Conservation (phyloP, 345 rosid species). For the Corchorus capsularis region DNA sequence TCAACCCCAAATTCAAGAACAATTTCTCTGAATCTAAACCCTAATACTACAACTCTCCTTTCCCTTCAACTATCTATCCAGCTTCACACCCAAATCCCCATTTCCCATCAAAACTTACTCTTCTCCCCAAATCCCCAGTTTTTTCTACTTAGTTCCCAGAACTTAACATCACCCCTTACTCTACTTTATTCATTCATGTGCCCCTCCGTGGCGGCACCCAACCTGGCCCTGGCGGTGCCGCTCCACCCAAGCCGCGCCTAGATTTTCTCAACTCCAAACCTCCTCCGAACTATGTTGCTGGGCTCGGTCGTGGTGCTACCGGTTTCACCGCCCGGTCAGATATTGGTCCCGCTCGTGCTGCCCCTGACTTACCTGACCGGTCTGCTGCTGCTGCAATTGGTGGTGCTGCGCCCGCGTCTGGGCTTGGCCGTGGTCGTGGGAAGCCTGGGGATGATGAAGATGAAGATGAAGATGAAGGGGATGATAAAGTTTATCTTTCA, state of each 20-base stretch:
- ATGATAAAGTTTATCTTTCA: conserved; percentile 45
- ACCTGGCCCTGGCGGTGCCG: conserved; percentile 28
- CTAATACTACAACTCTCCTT: conserved; percentile 53
- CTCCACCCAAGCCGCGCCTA: conserved; percentile 70
- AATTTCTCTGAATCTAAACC: conserved; percentile 46
- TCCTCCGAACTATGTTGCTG: conserved; percentile 88
- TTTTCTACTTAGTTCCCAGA: conserved; percentile 14
- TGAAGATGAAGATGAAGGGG: conserved; percentile 84
- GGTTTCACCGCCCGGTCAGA: conserved; percentile 95
- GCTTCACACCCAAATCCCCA: conserved; percentile 44
- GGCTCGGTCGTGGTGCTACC: conserved; percentile 96
- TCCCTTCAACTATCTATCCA: conserved; percentile 51
- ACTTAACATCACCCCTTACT: conserved; percentile 45
- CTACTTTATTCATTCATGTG: conserved; percentile 55
- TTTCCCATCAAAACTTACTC: conserved; percentile 40
- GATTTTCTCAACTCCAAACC: conserved; percentile 89
- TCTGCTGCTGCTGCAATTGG: conserved; percentile 48
- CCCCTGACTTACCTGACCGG: conserved; percentile 87
- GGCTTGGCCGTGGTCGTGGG: conserved; percentile 67
- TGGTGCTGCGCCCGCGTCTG: too few species aligned
- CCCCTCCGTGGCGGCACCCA: conserved; percentile 63
- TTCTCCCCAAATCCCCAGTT: conserved; percentile 23
- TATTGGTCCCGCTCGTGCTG: conserved; percentile 94
- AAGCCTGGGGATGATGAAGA: conserved; percentile 67
- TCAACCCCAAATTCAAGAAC: conserved; percentile 53